A percentile compares a stretch with the other conserved stretches of the same genome.
phyloP scores from a whole-genome alignment of 2,329 filamentous ascomycete species.

The Trichoderma gracile region DNA sequence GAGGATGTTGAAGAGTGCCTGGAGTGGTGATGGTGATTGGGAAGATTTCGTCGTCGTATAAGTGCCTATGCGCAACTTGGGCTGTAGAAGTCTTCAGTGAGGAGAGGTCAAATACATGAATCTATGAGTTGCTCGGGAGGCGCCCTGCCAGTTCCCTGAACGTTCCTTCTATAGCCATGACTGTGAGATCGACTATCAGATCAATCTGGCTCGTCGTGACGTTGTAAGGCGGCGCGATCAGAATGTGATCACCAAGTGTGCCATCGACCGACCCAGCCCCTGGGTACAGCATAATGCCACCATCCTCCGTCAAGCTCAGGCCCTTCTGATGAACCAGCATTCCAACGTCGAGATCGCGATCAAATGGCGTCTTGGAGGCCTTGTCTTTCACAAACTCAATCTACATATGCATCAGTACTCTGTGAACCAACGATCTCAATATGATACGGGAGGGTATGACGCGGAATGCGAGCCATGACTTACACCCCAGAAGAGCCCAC shows the following conservation, averaged over 20 bases:
- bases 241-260: neutral
- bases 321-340: slow-evolving; percentile 2
- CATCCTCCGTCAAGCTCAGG: neutral
- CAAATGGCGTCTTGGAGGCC: slow-evolving; percentile 41
- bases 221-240: neutral
- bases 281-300: neutral
- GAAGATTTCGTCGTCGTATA: slow-evolving; percentile 20
- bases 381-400: slow-evolving; percentile 47
- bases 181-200: neutral
- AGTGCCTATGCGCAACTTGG: neutral
- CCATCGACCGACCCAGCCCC: neutral
- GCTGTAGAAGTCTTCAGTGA: neutral
- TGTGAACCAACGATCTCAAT: too few species aligned
- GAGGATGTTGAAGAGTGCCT: slow-evolving; percentile 14
- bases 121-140: too few species aligned
- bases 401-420: neutral
- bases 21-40: slow-evolving; percentile 7
- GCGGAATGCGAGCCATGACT: neutral
- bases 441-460: too few species aligned
- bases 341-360: neutral
- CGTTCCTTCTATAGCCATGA: neutral
- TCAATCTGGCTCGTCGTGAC: neutral
- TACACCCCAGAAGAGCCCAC: slow-evolving; percentile 53
- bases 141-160: neutral
- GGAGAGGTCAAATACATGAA: too few species aligned